phyloP scores from a whole-genome alignment of 306 rosid genomes.

The Vachellia collinsii region DNA sequence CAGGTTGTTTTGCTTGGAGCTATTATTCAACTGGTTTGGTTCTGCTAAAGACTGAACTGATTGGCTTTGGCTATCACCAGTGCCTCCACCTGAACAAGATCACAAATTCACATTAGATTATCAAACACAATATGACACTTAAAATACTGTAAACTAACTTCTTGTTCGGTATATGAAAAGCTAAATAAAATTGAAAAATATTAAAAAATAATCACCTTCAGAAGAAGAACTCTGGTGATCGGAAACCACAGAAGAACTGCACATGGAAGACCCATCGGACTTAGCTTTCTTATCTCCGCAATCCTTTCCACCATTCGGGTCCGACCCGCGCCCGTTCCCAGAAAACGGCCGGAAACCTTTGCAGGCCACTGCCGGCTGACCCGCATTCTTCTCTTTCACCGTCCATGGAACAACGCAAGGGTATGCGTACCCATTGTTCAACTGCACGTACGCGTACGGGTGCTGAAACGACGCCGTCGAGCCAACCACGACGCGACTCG shows the following conservation, averaged over 20 bases:
- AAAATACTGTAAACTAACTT: background rate
- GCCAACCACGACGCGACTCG: background rate
- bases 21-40: conserved; percentile 28
- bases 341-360: conserved; percentile 42
- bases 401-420: conserved; percentile 48
- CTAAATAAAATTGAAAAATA: background rate
- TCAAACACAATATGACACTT: background rate
- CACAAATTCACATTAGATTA: background rate
- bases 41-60: conserved; percentile 50
- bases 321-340: conserved; percentile 12
- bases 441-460: conserved; percentile 35
- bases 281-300: conserved; percentile 32
- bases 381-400: conserved; percentile 16
- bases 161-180: background rate
- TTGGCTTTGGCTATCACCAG: conserved; percentile 53
- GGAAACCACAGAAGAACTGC: conserved; percentile 60
- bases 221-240: conserved; percentile 52
- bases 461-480: conserved; percentile 22
- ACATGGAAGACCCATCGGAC: conserved; percentile 51
- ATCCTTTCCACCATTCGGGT: conserved; percentile 22
- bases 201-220: conserved; percentile 52
- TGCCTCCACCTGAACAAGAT: conserved; percentile 53
- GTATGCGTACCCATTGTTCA: conserved; percentile 37
- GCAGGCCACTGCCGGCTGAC: conserved; percentile 26
- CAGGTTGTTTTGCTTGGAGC: conserved; percentile 20